A percentile compares a stretch with the other conserved stretches of the same genome.
Conservation (phyloP, 768 basidiomycete species). For the Boletus reticuloceps region DNA sequence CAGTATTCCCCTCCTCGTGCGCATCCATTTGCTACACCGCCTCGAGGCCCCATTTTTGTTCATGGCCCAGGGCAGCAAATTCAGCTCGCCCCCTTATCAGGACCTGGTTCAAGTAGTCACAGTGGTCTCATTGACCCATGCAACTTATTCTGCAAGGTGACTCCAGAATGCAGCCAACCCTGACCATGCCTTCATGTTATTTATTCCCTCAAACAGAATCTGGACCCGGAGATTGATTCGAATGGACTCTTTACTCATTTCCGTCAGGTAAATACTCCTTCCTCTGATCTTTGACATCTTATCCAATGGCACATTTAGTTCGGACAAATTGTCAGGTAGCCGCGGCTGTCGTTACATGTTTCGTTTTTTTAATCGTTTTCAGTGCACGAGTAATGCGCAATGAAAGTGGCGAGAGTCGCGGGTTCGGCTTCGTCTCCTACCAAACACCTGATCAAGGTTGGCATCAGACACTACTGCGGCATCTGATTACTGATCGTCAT, state of each 20-base stretch:
- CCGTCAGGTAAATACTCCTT: slow-evolving; percentile 50
- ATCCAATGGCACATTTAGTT: slow-evolving; percentile 46
- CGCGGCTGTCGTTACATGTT: not conserved
- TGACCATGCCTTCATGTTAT: not conserved
- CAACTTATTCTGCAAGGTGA: slow-evolving; percentile 85
- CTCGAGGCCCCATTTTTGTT: slow-evolving; percentile 51
- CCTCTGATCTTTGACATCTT: slow-evolving; percentile 8
- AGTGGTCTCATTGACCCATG: slow-evolving; percentile 89
- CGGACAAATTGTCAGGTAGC: slow-evolving; percentile 84
- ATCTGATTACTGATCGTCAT: slow-evolving; percentile 2
- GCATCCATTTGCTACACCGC: slow-evolving; percentile 44
- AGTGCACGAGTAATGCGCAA: slow-evolving; percentile 94
- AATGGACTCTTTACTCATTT: slow-evolving; percentile 83
- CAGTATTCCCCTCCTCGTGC: slow-evolving; percentile 71
- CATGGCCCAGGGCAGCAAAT: slow-evolving; percentile 92
- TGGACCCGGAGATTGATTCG: slow-evolving; percentile 83
- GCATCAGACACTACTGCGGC: not conserved
- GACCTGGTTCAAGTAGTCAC: slow-evolving; percentile 79
- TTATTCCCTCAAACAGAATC: slow-evolving; percentile 50
- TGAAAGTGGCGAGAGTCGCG: slow-evolving; percentile 74
- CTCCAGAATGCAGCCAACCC: slow-evolving; percentile 6
- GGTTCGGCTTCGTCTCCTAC: slow-evolving; percentile 90
- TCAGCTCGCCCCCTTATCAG: slow-evolving; percentile 69
- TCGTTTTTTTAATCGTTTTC: not conserved
- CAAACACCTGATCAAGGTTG: slow-evolving; percentile 81